Evolutionary conservation across 805 yeast species (phyloP).

Genomic region (Kuraishia cidri): DNA sequence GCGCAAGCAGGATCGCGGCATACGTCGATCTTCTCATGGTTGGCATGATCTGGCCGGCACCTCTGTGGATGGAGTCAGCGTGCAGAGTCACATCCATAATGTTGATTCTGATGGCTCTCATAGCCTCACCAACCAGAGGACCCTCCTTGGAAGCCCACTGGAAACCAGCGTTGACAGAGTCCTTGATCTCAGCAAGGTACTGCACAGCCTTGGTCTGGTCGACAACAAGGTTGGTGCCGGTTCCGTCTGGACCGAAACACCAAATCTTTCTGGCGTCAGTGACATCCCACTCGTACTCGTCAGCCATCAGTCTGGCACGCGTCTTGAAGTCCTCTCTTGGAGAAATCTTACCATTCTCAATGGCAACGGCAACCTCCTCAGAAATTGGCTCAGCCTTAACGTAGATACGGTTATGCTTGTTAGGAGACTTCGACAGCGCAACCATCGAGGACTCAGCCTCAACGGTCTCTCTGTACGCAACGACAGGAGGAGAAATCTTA

Average conservation of each 20-base stretch:
- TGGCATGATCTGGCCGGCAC: conserved; percentile 99
- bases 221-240: conserved; percentile 97
- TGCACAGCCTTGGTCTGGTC: conserved; percentile 99
- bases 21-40: conserved; percentile 99
- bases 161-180: conserved; percentile 99
- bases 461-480: conserved; percentile 98
- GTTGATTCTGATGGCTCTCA: conserved; percentile 96
- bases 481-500: conserved; percentile 96
- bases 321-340: conserved; percentile 98
- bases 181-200: conserved; percentile 98
- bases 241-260: conserved; percentile 99
- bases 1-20: conserved; percentile 97
- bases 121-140: conserved; percentile 94
- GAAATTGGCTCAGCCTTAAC: conserved; percentile 93
- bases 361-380: conserved; percentile 88
- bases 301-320: conserved; percentile 98
- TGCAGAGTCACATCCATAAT: conserved; percentile 98
- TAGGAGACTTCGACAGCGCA: conserved; percentile 98
- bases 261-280: conserved; percentile 99
- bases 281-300: conserved; percentile 99
- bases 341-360: conserved; percentile 85
- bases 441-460: conserved; percentile 87
- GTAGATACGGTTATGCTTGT: conserved; percentile 99
- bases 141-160: conserved; percentile 99
- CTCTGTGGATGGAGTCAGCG: conserved; percentile 99